Conservation (phyloP, 1,284 basidiomycete genomes). For the Ceratobasidium sp. region DNA sequence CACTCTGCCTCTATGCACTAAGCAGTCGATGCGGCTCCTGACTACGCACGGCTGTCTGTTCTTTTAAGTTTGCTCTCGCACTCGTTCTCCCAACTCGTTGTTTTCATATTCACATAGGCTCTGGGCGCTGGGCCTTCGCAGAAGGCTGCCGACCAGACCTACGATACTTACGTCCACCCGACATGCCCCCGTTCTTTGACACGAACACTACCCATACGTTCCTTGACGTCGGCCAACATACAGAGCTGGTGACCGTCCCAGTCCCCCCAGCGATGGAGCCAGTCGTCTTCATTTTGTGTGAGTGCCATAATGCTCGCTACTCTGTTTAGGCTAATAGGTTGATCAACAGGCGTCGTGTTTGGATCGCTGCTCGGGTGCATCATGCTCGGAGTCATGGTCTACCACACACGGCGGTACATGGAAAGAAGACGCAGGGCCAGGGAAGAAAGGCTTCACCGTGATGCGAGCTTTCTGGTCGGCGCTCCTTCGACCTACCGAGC, state of each 20-base stretch:
- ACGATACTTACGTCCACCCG: constrained; percentile 30
- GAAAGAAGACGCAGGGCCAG: neutral
- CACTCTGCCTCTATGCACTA: neutral
- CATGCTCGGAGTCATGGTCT: neutral
- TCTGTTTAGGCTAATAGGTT: neutral
- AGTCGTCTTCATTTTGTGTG: constrained; percentile 25
- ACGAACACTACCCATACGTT: constrained; percentile 12
- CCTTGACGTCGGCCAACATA: neutral
- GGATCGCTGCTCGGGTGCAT: constrained; percentile 17
- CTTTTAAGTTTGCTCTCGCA: neutral
- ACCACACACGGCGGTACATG: constrained; percentile 3
- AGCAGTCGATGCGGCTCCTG: constrained; percentile 17
- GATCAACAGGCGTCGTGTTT: constrained; percentile 21
- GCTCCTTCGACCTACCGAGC: constrained; percentile 9
- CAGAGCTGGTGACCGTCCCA: neutral
- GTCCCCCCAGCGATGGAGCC: neutral
- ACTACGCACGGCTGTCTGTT: neutral
- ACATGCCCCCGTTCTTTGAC: constrained; percentile 30
- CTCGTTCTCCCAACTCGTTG: constrained; percentile 16
- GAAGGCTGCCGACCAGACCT: neutral
- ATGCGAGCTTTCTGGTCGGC: constrained; percentile 24
- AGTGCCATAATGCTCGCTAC: neutral
- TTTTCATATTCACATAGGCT: constrained; percentile 15
- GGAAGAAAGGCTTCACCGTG: constrained; percentile 3
- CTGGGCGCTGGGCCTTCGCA: constrained; percentile 13